Base-by-base conservation (phyloP, 441 rosid species). In the Euphorbia celastroides region DNA sequence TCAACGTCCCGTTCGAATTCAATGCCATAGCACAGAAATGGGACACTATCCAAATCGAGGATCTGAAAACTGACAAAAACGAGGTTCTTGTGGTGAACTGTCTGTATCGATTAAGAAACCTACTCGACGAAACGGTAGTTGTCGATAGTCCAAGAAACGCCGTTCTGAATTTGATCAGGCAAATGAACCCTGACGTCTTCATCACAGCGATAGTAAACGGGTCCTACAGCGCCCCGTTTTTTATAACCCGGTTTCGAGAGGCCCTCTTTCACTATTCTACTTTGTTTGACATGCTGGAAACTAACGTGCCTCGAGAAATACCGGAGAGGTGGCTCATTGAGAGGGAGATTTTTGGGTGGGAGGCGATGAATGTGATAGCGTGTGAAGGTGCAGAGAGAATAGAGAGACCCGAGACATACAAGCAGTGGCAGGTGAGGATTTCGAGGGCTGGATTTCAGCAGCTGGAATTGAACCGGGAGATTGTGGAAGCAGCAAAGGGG, bases 371-470 rank as follows among this genome's bases (percentile, higher is more conserved):
- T 59, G 84, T 83, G 12, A 74, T 87, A 19, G 86, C 86, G 13
- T 80, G 89, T 26, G 92, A 84, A 69, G 86, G 84, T 8, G 51
- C 75, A 1, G 92, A 80, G 74, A 81, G 88, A 67, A 75, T 82
- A 0, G 87, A 82, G 80, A 89, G 98, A 58, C 96, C 98, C 0
- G 97, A 92, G 85, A 79, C 86, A 20, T 88, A 90, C 74, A 92
- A 83, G 84, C 93, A 87, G 55, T 90, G 98, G 98, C 95, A 85
- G 73, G 79, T 81, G 25, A 83, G 96, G 44, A 76, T 52, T 52
- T 54, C 20, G 64, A 80, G 92, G 74, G 95, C 95, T 1, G 97
- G 99, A 50, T 82, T 91, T 72, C 84, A 55, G 73, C 90, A 78
- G 74, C 74, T 83, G n/a, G 81, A 88, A 0, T 20, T 91, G 60